Conservation (phyloP, 345 rosid genomes). For the Gossypium thurberi region DNA sequence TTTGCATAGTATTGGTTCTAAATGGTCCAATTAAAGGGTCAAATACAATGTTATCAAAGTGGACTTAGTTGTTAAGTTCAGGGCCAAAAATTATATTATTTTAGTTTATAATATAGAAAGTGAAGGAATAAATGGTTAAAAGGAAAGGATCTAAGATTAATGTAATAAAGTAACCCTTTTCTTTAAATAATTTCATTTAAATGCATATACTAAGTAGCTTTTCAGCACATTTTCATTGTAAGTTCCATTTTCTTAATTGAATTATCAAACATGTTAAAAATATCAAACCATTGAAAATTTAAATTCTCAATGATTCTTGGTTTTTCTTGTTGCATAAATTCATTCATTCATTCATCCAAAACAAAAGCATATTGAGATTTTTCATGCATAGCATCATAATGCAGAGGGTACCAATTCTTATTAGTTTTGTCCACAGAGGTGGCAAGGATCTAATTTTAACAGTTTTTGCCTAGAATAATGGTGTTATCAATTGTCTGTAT, state of each 20-base stretch:
- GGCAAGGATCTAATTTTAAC: neutral
- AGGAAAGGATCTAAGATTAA: neutral
- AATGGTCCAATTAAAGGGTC: too few relatives aligned
- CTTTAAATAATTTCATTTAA: too few relatives aligned
- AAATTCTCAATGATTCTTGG: neutral
- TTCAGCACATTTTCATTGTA: neutral
- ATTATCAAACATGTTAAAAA: neutral
- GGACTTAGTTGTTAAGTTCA: too few relatives aligned
- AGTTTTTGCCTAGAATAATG: neutral
- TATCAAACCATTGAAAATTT: neutral
- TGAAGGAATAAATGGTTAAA: neutral
- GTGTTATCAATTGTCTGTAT: slow-evolving; percentile 12
- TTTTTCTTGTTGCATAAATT: neutral
- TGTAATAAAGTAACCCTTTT: too few relatives aligned
- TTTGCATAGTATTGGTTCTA: too few relatives aligned
- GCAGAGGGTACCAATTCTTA: neutral
- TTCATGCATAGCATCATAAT: neutral
- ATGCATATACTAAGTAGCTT: neutral
- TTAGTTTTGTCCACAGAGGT: neutral
- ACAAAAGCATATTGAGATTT: neutral
- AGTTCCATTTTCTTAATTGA: neutral
- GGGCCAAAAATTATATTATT: too few relatives aligned
- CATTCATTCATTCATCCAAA: neutral
- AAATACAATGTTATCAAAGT: too few relatives aligned
- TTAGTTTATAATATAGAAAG: neutral